Percentiles rank a stretch among this genome's conserved stretches.
These are phyloP conservation scores for Xylariaceae sp. DNA, from an alignment of 2,329 filamentous ascomycete species.

Conservation along the genomic window DNA sequence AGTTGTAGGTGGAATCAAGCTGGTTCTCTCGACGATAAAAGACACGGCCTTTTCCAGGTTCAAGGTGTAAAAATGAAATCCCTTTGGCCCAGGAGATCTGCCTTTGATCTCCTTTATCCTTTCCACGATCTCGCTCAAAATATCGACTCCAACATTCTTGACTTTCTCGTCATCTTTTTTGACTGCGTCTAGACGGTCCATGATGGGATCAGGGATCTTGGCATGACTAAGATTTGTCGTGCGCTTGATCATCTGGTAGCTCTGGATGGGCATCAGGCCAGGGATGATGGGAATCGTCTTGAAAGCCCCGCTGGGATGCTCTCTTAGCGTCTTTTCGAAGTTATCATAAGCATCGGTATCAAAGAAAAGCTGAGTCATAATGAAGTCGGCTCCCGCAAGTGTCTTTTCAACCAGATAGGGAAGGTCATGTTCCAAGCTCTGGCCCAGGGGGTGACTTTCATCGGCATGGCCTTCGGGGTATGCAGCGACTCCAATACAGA, in stretches of 20 bases:
- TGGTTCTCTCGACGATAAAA: constrained; percentile 80
- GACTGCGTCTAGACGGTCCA: constrained; percentile 66
- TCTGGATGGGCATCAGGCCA: constrained; percentile 95
- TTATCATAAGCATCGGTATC: constrained; percentile 76
- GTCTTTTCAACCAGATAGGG: constrained; percentile 89
- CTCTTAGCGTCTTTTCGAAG: constrained; percentile 73
- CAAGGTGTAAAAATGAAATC: constrained; percentile 96
- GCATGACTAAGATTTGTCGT: constrained; percentile 95
- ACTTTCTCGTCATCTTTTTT: constrained; percentile 78
- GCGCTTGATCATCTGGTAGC: constrained; percentile 89
- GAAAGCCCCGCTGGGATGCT: constrained; percentile 81
- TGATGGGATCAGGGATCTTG: constrained; percentile 66
- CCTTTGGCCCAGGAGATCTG: constrained; percentile 57
- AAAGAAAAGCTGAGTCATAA: constrained; percentile 98
- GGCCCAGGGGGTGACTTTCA: constrained; percentile 71
- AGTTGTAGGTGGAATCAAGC: constrained; percentile 67
- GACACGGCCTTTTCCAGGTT: constrained; percentile 96
- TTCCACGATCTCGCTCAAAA: constrained; percentile 79
- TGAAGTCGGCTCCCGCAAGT: constrained; percentile 87
- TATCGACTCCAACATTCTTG: constrained; percentile 74
- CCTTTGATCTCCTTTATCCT: constrained; percentile 64
- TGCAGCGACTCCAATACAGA: constrained; percentile 89
- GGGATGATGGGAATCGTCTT: constrained; percentile 86
- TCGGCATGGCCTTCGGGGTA: constrained; percentile 96
- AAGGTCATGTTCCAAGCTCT: constrained; percentile 73